Evolutionary conservation across 164 flowering plant genomes (phyloP).

Genomic region (Piper betle): DNA sequence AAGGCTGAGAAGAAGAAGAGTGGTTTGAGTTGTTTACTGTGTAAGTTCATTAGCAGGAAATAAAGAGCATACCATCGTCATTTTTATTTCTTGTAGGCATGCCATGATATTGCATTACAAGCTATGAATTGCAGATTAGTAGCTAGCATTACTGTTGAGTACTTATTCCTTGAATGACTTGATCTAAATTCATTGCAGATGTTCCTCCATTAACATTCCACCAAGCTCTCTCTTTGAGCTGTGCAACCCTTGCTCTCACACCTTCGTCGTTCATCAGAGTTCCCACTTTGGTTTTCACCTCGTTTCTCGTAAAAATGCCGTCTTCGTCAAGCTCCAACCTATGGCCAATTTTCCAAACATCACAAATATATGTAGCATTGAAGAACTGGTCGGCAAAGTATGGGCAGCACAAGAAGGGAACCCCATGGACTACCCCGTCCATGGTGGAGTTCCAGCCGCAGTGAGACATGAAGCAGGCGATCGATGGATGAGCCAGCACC

Average conservation of each 20-base stretch:
- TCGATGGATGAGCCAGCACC: slow-evolving; percentile 3
- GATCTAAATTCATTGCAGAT: too few relatives aligned
- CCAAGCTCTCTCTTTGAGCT: not conserved
- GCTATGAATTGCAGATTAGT: too few relatives aligned
- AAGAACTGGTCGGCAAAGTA: not conserved
- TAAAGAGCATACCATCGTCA: too few relatives aligned
- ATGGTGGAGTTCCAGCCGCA: not conserved
- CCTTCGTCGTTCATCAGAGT: not conserved
- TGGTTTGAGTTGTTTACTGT: too few relatives aligned
- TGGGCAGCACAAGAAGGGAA: slow-evolving; percentile 4
- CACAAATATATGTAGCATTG: too few relatives aligned
- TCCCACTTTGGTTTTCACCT: not conserved
- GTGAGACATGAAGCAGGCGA: slow-evolving; percentile 4
- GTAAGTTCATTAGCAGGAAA: too few relatives aligned
- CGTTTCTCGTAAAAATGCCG: not conserved
- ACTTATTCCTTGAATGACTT: too few relatives aligned
- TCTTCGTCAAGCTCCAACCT: not conserved
- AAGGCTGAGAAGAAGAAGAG: too few relatives aligned
- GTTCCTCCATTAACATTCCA: not conserved
- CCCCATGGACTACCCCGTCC: slow-evolving; percentile 1
- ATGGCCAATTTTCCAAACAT: not conserved
- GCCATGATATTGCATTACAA: too few relatives aligned
- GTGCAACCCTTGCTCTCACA: slow-evolving; percentile 1
- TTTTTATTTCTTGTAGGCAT: too few relatives aligned
- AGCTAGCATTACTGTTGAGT: too few relatives aligned